Conservation (phyloP, 208 protist genomes). For the Spongospora subterranea region DNA sequence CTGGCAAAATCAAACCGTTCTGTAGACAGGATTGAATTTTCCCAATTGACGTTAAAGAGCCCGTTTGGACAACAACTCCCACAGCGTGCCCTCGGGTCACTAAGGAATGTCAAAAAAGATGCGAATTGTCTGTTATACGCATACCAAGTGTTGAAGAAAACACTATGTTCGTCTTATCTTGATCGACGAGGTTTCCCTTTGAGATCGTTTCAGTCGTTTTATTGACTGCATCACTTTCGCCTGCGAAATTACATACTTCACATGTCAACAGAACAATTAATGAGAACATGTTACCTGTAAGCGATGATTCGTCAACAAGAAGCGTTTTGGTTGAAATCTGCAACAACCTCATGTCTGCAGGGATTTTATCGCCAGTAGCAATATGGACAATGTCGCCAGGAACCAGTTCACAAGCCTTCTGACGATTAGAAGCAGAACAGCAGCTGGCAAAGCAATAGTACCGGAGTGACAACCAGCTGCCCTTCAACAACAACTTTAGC, state of each 20-base stretch:
- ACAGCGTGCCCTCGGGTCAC: conserved; percentile 86
- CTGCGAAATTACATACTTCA: neutral
- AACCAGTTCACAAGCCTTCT: conserved; percentile 84
- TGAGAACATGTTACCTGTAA: conserved; percentile 81
- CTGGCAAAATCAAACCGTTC: neutral
- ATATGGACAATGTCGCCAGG: conserved; percentile 91
- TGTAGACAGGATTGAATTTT: neutral
- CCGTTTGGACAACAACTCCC: conserved; percentile 89
- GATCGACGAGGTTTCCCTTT: conserved; percentile 55
- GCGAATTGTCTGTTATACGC: neutral
- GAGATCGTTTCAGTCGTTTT: conserved; percentile 64
- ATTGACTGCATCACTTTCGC: conserved; percentile 62
- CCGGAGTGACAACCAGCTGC: conserved; percentile 68
- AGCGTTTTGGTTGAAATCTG: conserved; percentile 76
- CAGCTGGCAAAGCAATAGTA: neutral
- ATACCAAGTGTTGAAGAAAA: conserved; percentile 77
- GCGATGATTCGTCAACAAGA: conserved; percentile 78
- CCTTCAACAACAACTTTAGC: conserved; percentile 76
- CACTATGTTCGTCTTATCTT: conserved; percentile 77
- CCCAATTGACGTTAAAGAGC: conserved; percentile 65
- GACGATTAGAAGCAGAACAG: neutral
- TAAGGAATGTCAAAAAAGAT: conserved; percentile 68
- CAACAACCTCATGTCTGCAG: conserved; percentile 89
- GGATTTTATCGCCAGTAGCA: conserved; percentile 87
- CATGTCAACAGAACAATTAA: conserved; percentile 81